Conservation (phyloP, 768 basidiomycete species). For the Amanita molliuscula region DNA sequence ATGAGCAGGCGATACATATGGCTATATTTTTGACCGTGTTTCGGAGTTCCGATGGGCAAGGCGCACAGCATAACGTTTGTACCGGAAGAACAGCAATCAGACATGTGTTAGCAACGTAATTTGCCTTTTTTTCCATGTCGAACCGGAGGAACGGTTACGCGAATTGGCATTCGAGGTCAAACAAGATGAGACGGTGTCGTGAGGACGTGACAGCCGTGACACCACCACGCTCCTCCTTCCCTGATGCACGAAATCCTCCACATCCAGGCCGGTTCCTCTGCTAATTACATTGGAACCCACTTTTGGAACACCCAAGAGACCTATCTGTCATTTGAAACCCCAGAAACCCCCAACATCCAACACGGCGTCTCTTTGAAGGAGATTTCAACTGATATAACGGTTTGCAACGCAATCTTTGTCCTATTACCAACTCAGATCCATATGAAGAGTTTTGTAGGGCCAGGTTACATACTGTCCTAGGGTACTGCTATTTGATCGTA, state of each 20-base stretch:
- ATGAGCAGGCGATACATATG: neutral
- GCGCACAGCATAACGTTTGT: neutral
- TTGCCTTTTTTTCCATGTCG: neutral
- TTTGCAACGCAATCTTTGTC: slow-evolving; percentile 1
- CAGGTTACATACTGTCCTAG: slow-evolving; percentile 47
- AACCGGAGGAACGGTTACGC: neutral
- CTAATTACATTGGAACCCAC: slow-evolving; percentile 66
- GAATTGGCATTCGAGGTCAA: neutral
- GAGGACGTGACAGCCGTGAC: neutral
- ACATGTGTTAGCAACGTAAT: neutral
- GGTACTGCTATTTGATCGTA: slow-evolving; percentile 56
- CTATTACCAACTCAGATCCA: neutral
- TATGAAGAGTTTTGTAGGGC: slow-evolving; percentile 23
- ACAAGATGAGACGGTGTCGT: neutral
- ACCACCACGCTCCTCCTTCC: neutral
- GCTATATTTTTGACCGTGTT: neutral
- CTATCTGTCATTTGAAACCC: slow-evolving; percentile 45
- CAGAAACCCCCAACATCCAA: slow-evolving; percentile 32
- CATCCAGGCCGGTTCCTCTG: slow-evolving; percentile 57
- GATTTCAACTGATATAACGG: slow-evolving; percentile 34
- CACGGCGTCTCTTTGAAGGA: slow-evolving; percentile 61
- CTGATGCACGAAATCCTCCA: slow-evolving; percentile 72
- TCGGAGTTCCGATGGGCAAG: slow-evolving; percentile 2
- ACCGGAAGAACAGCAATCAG: neutral
- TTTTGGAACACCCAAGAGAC: slow-evolving; percentile 78